Percentiles rank a stretch among this genome's conserved stretches.
phyloP scores from a whole-genome alignment of 306 rosid species.

The Macrotyloma uniflorum region DNA sequence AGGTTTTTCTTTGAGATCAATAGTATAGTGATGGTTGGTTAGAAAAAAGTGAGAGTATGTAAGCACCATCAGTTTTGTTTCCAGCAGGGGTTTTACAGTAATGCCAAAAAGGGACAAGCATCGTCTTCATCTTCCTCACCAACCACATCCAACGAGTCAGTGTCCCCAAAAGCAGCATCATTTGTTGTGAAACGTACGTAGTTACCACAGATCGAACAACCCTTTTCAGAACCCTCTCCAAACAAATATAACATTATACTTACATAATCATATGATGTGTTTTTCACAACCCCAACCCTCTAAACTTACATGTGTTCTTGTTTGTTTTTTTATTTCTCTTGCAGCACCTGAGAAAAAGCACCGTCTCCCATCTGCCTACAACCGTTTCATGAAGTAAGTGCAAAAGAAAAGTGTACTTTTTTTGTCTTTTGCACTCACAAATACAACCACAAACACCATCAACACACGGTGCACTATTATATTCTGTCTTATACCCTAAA shows the following conservation, averaged over 20 bases:
- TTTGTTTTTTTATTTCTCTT: not conserved
- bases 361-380: conserved; percentile 95
- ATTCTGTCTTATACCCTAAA: not conserved
- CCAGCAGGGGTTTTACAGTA: conserved; percentile 68
- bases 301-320: not conserved
- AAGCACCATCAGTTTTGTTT: not conserved
- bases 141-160: conserved; percentile 63
- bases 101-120: conserved; percentile 58
- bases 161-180: conserved; percentile 81
- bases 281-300: not conserved
- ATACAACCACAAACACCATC: not conserved
- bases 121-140: conserved; percentile 66
- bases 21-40: not conserved
- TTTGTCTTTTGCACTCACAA: not conserved
- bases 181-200: conserved; percentile 89
- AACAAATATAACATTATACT: not conserved
- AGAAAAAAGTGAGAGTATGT: not conserved
- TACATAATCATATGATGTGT: not conserved
- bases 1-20: conserved; percentile 12
- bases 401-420: not conserved
- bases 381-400: conserved; percentile 97
- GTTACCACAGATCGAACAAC: not conserved
- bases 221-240: conserved; percentile 29
- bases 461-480: not conserved
- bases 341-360: conserved; percentile 99